These are phyloP conservation scores for Mucor mucedo DNA, from an alignment of 371 early-diverging fungal genomes.

Conservation along the genomic window DNA sequence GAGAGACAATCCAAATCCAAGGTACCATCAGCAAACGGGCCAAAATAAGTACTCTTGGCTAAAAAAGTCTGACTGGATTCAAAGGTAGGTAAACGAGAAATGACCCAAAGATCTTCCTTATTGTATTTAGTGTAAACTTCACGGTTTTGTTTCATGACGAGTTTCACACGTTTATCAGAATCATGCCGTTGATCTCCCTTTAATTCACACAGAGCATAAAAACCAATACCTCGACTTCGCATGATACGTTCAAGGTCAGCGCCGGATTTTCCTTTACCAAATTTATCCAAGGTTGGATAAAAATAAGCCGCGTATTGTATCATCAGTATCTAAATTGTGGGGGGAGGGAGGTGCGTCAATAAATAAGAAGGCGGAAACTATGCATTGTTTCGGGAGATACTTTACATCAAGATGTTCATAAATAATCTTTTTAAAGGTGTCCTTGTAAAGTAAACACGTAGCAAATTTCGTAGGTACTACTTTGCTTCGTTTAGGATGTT, in stretches of 20 bases:
- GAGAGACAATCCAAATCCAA: slow-evolving; percentile 60
- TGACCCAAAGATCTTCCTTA: slow-evolving; percentile 74
- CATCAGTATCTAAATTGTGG: slow-evolving; percentile 34
- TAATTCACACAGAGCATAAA: slow-evolving; percentile 38
- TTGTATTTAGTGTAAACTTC: slow-evolving; percentile 60
- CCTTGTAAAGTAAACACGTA: slow-evolving; percentile 43
- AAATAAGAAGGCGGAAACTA: no score
- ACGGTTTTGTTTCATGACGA: slow-evolving; percentile 40
- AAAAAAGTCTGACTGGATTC: slow-evolving; percentile 59
- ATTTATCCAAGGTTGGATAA: slow-evolving; percentile 33
- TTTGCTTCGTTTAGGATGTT: slow-evolving; percentile 31
- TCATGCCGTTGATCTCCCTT: slow-evolving; percentile 6
- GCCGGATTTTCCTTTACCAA: slow-evolving; percentile 24
- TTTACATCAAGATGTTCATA: slow-evolving; percentile 62
- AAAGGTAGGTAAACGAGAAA: slow-evolving; percentile 54
- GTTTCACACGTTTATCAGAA: slow-evolving; percentile 19
- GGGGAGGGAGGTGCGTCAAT: no score
- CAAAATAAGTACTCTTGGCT: slow-evolving; percentile 61
- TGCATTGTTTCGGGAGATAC: no score
- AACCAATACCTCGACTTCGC: slow-evolving; percentile 44
- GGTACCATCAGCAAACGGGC: slow-evolving; percentile 56
- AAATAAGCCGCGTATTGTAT: slow-evolving; percentile 40
- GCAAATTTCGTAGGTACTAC: slow-evolving; percentile 28
- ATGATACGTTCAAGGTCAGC: slow-evolving; percentile 35
- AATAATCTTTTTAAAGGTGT: slow-evolving; percentile 52